These are phyloP conservation scores for Wallacemonas rigidus DNA, from an alignment of 208 protist genomes.

Conservation along the genomic window DNA sequence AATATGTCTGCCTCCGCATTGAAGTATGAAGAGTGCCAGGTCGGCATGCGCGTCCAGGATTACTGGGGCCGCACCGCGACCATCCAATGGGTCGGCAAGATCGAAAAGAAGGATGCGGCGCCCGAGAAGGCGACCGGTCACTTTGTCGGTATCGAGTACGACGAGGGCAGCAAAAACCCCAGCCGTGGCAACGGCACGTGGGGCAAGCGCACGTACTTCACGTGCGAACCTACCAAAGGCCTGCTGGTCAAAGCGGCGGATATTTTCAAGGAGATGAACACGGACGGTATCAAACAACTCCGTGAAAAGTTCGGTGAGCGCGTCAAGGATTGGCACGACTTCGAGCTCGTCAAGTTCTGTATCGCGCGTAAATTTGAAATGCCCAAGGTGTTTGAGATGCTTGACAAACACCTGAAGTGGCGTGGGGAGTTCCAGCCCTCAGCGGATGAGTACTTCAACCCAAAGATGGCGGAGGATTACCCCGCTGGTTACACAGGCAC, in stretches of 20 bases:
- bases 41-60: conserved; percentile 79
- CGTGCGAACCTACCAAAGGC: conserved; percentile 49
- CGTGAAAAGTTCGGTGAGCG: conserved; percentile 64
- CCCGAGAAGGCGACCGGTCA: conserved; percentile 53
- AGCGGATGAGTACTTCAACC: conserved; percentile 77
- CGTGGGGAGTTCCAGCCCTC: conserved; percentile 55
- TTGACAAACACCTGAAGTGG: conserved; percentile 80
- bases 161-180: conserved; percentile 53
- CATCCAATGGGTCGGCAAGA: conserved; percentile 59
- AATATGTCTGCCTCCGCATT: conserved; percentile 27
- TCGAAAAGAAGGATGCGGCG: conserved; percentile 56
- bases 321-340: conserved; percentile 72
- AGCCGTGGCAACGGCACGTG: conserved; percentile 56
- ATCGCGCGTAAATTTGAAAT: conserved; percentile 83
- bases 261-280: conserved; percentile 66
- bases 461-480: conserved; percentile 65
- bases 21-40: conserved; percentile 35
- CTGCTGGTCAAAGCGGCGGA: conserved; percentile 43
- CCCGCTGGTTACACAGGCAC: conserved; percentile 70
- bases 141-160: conserved; percentile 69
- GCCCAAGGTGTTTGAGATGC: conserved; percentile 71
- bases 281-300: conserved; percentile 35
- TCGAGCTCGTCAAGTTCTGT: conserved; percentile 84
- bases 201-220: conserved; percentile 56
- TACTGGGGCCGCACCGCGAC: conserved; percentile 70